These are phyloP conservation scores for Saccharomycopsis vini DNA, from an alignment of 805 yeast species.

Conservation along the genomic window DNA sequence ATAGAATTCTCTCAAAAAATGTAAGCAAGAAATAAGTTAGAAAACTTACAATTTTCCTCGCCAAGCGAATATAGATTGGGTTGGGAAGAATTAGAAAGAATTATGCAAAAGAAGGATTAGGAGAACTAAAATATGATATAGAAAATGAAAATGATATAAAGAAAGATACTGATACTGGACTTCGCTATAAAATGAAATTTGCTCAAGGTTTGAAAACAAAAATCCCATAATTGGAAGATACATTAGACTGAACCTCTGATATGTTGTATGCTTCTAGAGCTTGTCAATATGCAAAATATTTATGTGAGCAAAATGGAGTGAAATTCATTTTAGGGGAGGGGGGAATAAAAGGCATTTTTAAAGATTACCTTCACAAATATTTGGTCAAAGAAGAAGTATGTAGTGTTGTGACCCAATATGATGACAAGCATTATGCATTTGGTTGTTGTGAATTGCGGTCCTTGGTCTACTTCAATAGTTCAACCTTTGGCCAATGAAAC, in stretches of 20 bases:
- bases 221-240: slow-evolving; percentile 1
- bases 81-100: slow-evolving; percentile 11
- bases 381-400: slow-evolving; percentile 17
- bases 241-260: slow-evolving; percentile 14
- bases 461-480: slow-evolving; percentile 26
- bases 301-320: slow-evolving; percentile 13
- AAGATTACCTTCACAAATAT: slow-evolving; percentile 18
- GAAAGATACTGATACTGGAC: slow-evolving; percentile 21
- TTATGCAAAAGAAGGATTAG: slow-evolving; percentile 17
- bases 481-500: too few relatives aligned
- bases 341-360: slow-evolving; percentile 16
- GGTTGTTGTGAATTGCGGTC: slow-evolving; percentile 25
- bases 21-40: too few relatives aligned
- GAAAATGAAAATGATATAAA: slow-evolving; percentile 21
- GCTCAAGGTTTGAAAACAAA: slow-evolving; percentile 5
- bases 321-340: slow-evolving; percentile 17
- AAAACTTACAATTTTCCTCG: too few relatives aligned
- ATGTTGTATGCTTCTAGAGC: slow-evolving; percentile 14
- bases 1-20: too few relatives aligned
- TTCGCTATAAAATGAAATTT: slow-evolving; percentile 10
- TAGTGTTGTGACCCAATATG: slow-evolving; percentile 26
- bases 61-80: slow-evolving; percentile 12
- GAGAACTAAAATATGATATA: slow-evolving; percentile 16
- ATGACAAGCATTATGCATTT: slow-evolving; percentile 23
- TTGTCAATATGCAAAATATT: slow-evolving; percentile 23